Evolutionary conservation across 257 asterid genomes (phyloP).

Genomic region (Lithospermum erythrorhizon): DNA sequence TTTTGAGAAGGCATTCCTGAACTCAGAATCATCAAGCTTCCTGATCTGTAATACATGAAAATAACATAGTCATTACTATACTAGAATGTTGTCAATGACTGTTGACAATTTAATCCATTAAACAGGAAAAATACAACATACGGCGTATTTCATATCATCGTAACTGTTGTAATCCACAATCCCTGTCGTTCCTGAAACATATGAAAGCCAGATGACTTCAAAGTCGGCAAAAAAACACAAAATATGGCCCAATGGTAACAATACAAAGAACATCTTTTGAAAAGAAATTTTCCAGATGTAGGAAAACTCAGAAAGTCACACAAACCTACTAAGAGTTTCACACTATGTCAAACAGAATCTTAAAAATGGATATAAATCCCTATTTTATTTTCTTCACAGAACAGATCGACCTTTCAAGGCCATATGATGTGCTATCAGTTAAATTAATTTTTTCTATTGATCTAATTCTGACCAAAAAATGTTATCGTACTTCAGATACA

Average conservation of each 20-base stretch:
- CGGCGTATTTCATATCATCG: conserved; percentile 93
- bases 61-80: not conserved
- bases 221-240: not conserved
- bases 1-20: conserved; percentile 82
- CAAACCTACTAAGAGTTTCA: not conserved
- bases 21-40: conserved; percentile 92
- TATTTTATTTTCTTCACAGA: no score
- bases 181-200: conserved; percentile 72
- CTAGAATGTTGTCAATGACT: not conserved
- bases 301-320: not conserved
- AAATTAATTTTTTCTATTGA: no score
- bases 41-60: conserved; percentile 40
- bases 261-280: conserved; percentile 9
- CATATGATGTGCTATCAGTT: no score
- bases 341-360: not conserved
- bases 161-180: conserved; percentile 75
- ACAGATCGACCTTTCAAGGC: no score
- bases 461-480: no score
- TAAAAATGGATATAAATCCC: no score
- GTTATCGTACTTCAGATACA: no score
- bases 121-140: conserved; percentile 21
- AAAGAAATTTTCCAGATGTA: no score
- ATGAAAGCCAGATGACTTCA: not conserved
- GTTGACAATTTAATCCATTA: not conserved
- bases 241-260: conserved; percentile 39